These are phyloP conservation scores for Lichtheimia ornata DNA, from an alignment of 371 early-diverging fungal genomes.

Conservation along the genomic window DNA sequence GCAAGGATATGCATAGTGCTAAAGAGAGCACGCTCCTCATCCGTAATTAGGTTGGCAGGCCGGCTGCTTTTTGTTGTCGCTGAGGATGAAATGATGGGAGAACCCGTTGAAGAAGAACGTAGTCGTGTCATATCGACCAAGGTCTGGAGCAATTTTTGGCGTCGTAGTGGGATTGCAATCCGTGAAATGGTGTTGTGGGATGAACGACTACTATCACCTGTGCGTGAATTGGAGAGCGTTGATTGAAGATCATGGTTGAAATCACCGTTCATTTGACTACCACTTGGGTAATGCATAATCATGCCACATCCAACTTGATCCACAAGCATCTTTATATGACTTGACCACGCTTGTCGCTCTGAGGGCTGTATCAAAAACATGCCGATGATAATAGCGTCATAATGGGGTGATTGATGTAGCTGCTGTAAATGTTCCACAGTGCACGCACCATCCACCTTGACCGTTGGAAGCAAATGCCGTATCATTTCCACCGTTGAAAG, in stretches of 20 bases:
- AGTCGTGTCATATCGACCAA: constrained; percentile 6
- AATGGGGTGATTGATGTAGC: constrained; percentile 8
- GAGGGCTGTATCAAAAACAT: constrained; percentile 16
- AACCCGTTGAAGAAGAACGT: too few species aligned
- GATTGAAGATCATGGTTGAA: too few species aligned
- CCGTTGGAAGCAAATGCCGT: constrained; percentile 25
- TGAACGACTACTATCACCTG: neutral
- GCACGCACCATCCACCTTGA: constrained; percentile 30
- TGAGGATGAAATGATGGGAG: too few species aligned
- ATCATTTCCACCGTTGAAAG: constrained; percentile 35
- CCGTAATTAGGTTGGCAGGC: constrained; percentile 14
- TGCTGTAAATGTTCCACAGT: constrained; percentile 17
- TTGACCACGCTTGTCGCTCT: neutral
- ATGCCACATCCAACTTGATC: neutral
- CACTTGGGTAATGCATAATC: constrained; percentile 2
- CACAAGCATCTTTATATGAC: too few species aligned
- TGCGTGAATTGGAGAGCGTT: neutral
- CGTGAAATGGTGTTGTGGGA: constrained; percentile 10
- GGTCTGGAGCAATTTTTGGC: constrained; percentile 41
- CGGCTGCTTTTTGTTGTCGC: too few species aligned
- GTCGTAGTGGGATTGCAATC: constrained; percentile 57
- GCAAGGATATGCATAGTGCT: constrained; percentile 41
- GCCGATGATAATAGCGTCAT: constrained; percentile 42
- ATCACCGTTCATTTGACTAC: neutral
- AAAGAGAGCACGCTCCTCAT: constrained; percentile 31